These are phyloP conservation scores for Gliomastix tumulicola DNA, from an alignment of 2,329 filamentous ascomycete genomes.

Conservation along the genomic window DNA sequence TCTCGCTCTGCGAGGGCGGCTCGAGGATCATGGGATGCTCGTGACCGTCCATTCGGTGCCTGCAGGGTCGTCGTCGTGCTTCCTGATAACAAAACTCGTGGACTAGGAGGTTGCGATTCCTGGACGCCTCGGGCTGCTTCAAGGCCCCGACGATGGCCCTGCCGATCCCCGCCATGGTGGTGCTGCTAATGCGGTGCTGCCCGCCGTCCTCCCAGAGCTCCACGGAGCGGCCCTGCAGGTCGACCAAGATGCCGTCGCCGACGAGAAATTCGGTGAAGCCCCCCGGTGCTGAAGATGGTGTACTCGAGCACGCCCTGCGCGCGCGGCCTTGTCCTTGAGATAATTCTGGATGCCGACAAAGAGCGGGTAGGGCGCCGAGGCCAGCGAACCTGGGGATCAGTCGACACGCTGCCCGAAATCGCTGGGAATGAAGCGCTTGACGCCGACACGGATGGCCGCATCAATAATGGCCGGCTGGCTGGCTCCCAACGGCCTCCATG, in stretches of 20 bases:
- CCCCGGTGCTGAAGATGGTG: neutral
- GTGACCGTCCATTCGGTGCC: no score
- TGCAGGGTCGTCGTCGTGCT: no score
- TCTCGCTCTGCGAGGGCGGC: no score
- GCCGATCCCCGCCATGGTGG: constrained; percentile 37
- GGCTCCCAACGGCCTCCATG: no score
- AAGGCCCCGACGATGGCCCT: constrained; percentile 41
- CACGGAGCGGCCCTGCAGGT: neutral
- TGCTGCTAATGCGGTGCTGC: constrained; percentile 35
- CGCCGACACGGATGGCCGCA: constrained; percentile 50
- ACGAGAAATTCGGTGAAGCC: neutral
- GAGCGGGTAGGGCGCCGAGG: constrained; percentile 27
- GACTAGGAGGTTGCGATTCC: no score
- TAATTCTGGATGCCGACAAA: constrained; percentile 38
- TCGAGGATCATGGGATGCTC: no score
- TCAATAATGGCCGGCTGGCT: no score
- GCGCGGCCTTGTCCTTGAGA: constrained; percentile 27
- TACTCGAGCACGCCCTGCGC: constrained; percentile 2
- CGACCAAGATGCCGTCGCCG: neutral
- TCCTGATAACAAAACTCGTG: no score
- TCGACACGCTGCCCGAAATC: constrained; percentile 44
- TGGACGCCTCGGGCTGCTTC: constrained; percentile 40
- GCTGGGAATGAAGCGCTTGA: constrained; percentile 54
- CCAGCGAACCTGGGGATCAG: no score
- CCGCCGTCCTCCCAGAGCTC: constrained; percentile 43